Conservation (phyloP, 2,329 filamentous ascomycete species). For the Hirsutella rhossiliensis region DNA sequence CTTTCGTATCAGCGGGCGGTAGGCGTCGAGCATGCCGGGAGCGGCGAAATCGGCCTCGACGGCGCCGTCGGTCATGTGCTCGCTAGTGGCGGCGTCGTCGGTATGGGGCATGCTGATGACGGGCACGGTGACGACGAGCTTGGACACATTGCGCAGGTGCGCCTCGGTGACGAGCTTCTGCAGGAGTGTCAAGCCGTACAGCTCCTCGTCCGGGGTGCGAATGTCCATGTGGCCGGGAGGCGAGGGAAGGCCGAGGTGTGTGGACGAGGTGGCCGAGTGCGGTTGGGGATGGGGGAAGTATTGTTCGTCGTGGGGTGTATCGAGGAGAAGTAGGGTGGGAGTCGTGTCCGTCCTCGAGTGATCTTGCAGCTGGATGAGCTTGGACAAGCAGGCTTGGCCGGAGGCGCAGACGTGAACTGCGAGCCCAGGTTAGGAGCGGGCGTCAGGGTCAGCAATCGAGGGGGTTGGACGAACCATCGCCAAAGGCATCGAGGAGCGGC, state of each 20-base stretch:
- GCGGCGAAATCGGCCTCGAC: conserved; percentile 21
- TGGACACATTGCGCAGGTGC: conserved; percentile 41
- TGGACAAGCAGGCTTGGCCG: conserved; percentile 40
- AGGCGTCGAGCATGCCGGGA: conserved; percentile 14
- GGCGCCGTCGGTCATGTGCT: conserved; percentile 24
- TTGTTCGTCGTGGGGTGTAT: conserved; percentile 39
- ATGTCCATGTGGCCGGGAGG: conserved; percentile 23
- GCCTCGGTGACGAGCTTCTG: conserved; percentile 47
- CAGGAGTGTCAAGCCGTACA: conserved; percentile 42
- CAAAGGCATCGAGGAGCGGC: conserved; percentile 41
- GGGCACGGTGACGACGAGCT: conserved; percentile 43
- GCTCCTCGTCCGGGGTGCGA: conserved; percentile 31
- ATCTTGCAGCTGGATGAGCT: conserved; percentile 40
- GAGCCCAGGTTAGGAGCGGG: conserved; percentile 8
- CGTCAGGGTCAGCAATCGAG: neutral
- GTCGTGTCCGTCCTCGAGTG: conserved; percentile 37
- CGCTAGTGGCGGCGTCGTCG: conserved; percentile 12
- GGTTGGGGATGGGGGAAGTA: conserved; percentile 19
- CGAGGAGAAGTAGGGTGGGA: conserved; percentile 45
- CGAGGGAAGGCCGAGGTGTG: conserved; percentile 28
- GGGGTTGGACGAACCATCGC: conserved; percentile 29
- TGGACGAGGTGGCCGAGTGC: conserved; percentile 29
- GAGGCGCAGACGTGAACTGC: conserved; percentile 43
- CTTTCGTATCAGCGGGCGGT: conserved; percentile 42
- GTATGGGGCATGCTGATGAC: conserved; percentile 31